A percentile compares a stretch with the other conserved stretches of the same genome.
phyloP scores from a whole-genome alignment of 331 rosid species.

The Telfairia occidentalis region DNA sequence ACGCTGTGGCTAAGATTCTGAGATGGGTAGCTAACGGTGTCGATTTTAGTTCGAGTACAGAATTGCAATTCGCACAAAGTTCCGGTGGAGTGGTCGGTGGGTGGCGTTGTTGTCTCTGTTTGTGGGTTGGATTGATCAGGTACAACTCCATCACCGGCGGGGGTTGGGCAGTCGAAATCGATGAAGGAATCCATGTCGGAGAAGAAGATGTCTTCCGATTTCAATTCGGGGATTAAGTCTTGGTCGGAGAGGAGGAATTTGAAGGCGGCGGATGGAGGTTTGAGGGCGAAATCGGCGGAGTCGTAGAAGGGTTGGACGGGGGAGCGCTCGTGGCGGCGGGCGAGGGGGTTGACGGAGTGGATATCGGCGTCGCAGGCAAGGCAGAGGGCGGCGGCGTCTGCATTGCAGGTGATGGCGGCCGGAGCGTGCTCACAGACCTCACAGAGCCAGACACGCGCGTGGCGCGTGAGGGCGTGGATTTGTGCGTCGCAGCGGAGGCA shows the following conservation, averaged over 20 bases:
- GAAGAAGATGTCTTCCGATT: conserved; percentile 13
- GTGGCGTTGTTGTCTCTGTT: not conserved
- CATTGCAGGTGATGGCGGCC: conserved; percentile 13
- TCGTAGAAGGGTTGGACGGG: conserved; percentile 4
- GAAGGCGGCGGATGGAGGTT: not conserved
- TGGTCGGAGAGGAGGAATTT: not conserved
- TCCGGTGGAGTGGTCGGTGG: not conserved
- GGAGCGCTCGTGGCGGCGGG: conserved; percentile 13
- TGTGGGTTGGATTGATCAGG: not conserved
- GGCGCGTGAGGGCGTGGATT: conserved; percentile 2
- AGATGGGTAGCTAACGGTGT: not conserved
- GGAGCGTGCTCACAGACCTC: conserved; percentile 16
- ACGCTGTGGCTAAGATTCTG: conserved; percentile 8
- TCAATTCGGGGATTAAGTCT: not conserved
- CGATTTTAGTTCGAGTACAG: not conserved
- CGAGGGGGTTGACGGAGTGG: conserved; percentile 11
- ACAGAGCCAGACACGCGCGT: conserved; percentile 11
- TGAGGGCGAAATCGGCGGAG: not conserved
- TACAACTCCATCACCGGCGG: conserved; percentile 8
- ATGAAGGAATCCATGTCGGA: not conserved
- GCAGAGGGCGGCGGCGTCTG: conserved; percentile 12
- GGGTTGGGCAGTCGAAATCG: conserved; percentile 7
- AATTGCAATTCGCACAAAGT: not conserved
- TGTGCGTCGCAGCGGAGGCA: not conserved
- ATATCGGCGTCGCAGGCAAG: conserved; percentile 5